Base-by-base conservation (phyloP, 2,329 filamentous ascomycete genomes). In the Leptosphaerulina australis region DNA sequence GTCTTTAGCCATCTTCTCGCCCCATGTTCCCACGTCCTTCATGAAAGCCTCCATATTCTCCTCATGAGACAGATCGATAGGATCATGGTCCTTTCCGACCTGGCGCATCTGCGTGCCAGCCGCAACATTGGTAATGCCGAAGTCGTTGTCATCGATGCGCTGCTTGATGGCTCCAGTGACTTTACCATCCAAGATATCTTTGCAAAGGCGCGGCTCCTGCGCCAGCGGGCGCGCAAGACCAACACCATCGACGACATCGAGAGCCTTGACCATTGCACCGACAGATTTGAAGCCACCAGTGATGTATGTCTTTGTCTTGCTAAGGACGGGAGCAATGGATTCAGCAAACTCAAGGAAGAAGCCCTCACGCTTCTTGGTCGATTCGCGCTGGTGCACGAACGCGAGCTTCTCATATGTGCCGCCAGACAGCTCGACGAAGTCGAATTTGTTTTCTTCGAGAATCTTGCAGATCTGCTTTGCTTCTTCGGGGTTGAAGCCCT, bases 271-370 rank as follows among this genome's bases (percentile, higher is more conserved):
- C 83, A 87, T 86, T 2, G 78, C 84, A 15, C 70, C 72, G 0
- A 76, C 78, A 1, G 79, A 80, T 45, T 79, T 77, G 53, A 87
- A 72, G 0, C 83, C 84, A 20, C 83, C 84, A 0, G 82, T 85
- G 29, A 86, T 72, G 56, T 83, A 86, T 0, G 74, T 77, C 62
- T 78, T 82, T 0, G 83, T 86, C 66, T 81, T 78, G 49, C 81
- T 84, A 1, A 76, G 76, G 58, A 78, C 81, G 0, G 24, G 79
- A 67, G 18, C 79, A 69, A 62, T 86, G 78, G 53, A 68, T 60
- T 50, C 85, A 0, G 83, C 83, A 53, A 83, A 84, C 4, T 84
- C 81, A 34, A 84, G 63, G 74, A 85, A 86, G 74, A 83, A 85
- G 1, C 80, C 77, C 60, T 84, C 82, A 4, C 81, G 73, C 69